Evolutionary conservation across 2,329 filamentous ascomycete genomes (phyloP).

Genomic region (Sporothrix globosa): DNA sequence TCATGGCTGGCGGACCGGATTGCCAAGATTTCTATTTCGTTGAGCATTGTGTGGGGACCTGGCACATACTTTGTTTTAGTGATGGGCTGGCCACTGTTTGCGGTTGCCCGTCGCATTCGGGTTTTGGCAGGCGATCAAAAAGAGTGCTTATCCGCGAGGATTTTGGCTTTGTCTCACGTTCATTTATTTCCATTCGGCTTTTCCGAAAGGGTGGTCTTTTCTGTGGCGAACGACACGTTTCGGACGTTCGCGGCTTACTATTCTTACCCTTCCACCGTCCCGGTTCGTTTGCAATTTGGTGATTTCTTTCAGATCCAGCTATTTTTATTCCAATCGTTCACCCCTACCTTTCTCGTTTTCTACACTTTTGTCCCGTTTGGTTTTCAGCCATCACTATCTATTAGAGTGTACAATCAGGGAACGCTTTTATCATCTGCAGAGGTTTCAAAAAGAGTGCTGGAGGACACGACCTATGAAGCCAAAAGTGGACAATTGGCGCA

Average conservation of each 20-base stretch:
- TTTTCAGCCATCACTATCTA: not conserved
- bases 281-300: not conserved
- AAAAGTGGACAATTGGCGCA: conserved; percentile 19
- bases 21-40: not conserved
- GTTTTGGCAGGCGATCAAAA: not conserved
- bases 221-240: not conserved
- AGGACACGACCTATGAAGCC: not conserved
- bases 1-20: not conserved
- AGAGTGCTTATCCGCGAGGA: too few species aligned
- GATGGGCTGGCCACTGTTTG: not conserved
- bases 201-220: not conserved
- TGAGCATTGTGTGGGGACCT: not conserved
- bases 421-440: not conserved
- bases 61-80: not conserved
- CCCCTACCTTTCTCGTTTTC: not conserved
- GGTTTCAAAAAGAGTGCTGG: not conserved
- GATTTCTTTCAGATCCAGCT: not conserved
- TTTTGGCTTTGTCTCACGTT: not conserved
- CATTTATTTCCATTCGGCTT: not conserved
- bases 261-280: not conserved
- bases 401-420: not conserved
- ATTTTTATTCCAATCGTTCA: not conserved
- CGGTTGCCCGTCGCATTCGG: not conserved
- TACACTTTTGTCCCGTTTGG: not conserved
- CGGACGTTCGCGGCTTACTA: not conserved